Conservation (phyloP, 2,329 filamentous ascomycete species). For the Paecilomyces sp. region DNA sequence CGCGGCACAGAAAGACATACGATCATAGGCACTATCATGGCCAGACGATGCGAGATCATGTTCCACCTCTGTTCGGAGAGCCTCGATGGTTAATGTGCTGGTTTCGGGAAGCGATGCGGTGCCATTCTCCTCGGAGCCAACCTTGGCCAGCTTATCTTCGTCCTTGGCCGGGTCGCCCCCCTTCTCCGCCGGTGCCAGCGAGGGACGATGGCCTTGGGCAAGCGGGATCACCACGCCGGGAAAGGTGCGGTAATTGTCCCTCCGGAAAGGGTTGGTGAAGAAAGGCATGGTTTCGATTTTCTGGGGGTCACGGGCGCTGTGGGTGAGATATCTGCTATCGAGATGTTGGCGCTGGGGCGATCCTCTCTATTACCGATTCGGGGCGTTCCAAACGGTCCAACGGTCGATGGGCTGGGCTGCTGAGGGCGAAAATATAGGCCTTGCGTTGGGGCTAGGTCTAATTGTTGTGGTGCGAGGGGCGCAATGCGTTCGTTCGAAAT, state of each 20-base stretch:
- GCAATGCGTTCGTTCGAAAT: not conserved
- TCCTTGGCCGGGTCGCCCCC: slow-evolving; percentile 25
- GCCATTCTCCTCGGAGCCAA: slow-evolving; percentile 32
- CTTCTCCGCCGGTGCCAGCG: slow-evolving; percentile 10
- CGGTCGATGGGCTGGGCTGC: no score
- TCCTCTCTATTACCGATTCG: not conserved
- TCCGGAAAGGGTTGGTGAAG: slow-evolving; percentile 44
- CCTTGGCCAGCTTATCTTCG: slow-evolving; percentile 23
- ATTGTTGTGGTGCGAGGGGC: not conserved
- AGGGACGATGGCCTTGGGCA: slow-evolving; percentile 34
- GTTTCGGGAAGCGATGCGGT: slow-evolving; percentile 26
- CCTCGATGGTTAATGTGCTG: slow-evolving; percentile 57
- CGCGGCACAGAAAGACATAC: slow-evolving; percentile 45
- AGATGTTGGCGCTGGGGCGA: slow-evolving; percentile 1
- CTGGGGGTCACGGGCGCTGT: not conserved
- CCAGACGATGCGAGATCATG: slow-evolving; percentile 49
- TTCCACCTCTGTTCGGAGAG: slow-evolving; percentile 60
- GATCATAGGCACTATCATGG: slow-evolving; percentile 66
- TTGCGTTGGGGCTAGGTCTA: slow-evolving; percentile 2
- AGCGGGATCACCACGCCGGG: slow-evolving; percentile 46
- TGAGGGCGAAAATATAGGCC: not conserved
- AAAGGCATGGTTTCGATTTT: slow-evolving; percentile 18
- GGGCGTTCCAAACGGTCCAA: not conserved
- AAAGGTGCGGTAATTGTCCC: slow-evolving; percentile 44
- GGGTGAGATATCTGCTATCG: not conserved